Percentiles rank a stretch among this genome's conserved stretches.
phyloP scores from a whole-genome alignment of 768 basidiomycete species.

The Psilocybe sp. region DNA sequence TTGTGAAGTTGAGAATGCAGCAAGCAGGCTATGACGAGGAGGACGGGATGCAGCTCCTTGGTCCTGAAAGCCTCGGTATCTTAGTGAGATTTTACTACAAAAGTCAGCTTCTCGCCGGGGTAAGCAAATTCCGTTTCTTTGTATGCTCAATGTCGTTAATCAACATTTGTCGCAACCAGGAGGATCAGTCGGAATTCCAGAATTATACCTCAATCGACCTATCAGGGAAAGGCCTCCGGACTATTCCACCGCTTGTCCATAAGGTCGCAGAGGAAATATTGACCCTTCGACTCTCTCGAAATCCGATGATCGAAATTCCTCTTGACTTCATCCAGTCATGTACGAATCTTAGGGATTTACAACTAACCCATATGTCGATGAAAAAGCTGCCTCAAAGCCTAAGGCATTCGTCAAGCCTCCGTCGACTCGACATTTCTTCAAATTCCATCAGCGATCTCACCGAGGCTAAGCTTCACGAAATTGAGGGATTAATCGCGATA shows the following conservation, averaged over 20 bases:
- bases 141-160: background rate
- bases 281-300: constrained; percentile 84
- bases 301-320: constrained; percentile 94
- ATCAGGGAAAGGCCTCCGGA: constrained; percentile 72
- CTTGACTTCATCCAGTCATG: constrained; percentile 95
- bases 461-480: constrained; percentile 77
- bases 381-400: constrained; percentile 89
- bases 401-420: constrained; percentile 65
- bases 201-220: constrained; percentile 80
- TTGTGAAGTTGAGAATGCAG: constrained; percentile 78
- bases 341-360: constrained; percentile 76
- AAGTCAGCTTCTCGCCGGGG: constrained; percentile 63
- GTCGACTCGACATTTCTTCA: constrained; percentile 83
- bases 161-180: constrained; percentile 36
- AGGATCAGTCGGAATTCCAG: constrained; percentile 70
- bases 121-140: constrained; percentile 30
- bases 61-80: constrained; percentile 76
- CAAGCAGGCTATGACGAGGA: constrained; percentile 86
- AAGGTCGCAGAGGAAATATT: constrained; percentile 81
- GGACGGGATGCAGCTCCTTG: constrained; percentile 76
- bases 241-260: constrained; percentile 87
- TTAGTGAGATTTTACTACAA: constrained; percentile 90
- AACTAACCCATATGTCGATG: constrained; percentile 89
- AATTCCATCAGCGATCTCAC: constrained; percentile 90
- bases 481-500: constrained; percentile 67